Evolutionary conservation across 1,284 basidiomycete genomes (phyloP).

Genomic region (Wallemia ichthyophaga): DNA sequence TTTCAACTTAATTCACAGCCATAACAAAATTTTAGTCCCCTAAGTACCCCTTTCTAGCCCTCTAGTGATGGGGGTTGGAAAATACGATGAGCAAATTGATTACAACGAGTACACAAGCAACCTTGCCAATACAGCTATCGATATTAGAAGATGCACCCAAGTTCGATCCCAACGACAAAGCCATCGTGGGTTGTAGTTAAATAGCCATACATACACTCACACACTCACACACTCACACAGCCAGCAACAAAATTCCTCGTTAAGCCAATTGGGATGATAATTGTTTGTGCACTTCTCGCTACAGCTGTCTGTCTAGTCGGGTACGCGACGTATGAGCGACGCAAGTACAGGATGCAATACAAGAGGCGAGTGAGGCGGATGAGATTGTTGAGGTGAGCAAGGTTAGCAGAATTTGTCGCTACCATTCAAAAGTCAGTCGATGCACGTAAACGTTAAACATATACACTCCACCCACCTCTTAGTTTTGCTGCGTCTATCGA

Average conservation of each 20-base stretch:
- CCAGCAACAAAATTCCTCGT: not conserved
- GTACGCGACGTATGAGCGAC: constrained; percentile 6
- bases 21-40: not conserved
- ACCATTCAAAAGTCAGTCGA: no score
- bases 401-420: not conserved
- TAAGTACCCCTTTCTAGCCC: no score
- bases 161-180: not conserved
- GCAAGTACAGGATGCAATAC: constrained; percentile 4
- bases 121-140: not conserved
- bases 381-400: not conserved
- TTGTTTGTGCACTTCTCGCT: not conserved
- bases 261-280: not conserved
- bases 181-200: not conserved
- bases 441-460: not conserved
- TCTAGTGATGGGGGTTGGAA: no score
- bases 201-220: not conserved
- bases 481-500: constrained; percentile 61
- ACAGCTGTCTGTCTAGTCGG: constrained; percentile 3
- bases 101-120: not conserved
- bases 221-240: not conserved
- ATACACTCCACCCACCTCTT: constrained; percentile 38
- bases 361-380: not conserved
- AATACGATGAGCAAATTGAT: not conserved
- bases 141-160: not conserved
- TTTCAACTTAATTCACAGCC: no score